Evolutionary conservation across 768 basidiomycete species (phyloP), one percentile per base, ranked within the genome.

Genomic region (Tricholoma sp.): DNA sequence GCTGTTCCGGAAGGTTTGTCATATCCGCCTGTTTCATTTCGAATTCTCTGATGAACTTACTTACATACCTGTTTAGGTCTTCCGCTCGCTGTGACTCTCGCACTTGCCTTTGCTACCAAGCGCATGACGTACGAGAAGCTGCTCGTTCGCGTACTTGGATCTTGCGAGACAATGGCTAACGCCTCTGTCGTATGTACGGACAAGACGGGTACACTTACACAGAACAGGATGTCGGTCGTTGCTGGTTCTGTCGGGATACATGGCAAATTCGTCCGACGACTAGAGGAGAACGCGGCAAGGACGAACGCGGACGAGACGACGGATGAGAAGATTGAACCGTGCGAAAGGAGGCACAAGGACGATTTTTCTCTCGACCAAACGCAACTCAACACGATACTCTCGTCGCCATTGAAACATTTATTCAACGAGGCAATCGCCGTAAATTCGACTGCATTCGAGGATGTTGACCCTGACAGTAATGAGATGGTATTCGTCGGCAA

Each of bases 91-190:
- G 96, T 98, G 51, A 98, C 96, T 0, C 83, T 99, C 49, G 97
- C 97, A 0, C 78, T 99, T 31, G 92, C 97, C 0, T 99, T 98
- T 66, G 97, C 96, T 0, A 99, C 97, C 49, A 94, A 91, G 65
- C 88, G 96, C n/a, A 98, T 98, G 97, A 91, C 95, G 8, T 82
- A 87, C 66, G 90, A 94, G 72, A 97, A 97, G 54, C 79, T 98
- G 0, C 84, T 99, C 43, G 97, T 98, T 29, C 94, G 96, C 55
- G 91, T 98, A 4, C 83, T 99, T 32, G 91, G 91, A 6, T 94
- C 94, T 11, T 98, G 96, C 72, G 97, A 99, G 74, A 98, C 94
- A 0, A 98, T 98, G 96, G 96, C 91, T 19, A 98, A 98, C 64
- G 91, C 96, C 4, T 95, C 90, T 19, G 94, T 98, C 57, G 83